Evolutionary conservation across 2,329 filamentous ascomycete species (phyloP).

Genomic region (Capronia americana): DNA sequence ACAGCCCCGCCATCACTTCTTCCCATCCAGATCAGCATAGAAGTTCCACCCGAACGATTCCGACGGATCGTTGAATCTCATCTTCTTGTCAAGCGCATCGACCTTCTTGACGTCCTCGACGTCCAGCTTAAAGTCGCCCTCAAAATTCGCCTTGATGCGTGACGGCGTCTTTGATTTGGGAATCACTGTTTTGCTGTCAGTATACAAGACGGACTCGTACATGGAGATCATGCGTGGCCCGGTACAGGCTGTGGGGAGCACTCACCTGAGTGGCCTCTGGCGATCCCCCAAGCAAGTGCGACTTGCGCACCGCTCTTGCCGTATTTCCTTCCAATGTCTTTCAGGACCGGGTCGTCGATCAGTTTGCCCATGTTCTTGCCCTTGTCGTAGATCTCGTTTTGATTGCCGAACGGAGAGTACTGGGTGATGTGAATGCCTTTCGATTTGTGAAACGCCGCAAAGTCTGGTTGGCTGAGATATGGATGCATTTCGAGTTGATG

Average conservation of each 20-base stretch:
- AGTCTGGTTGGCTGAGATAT: slow-evolving; percentile 59
- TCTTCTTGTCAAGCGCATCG: slow-evolving; percentile 62
- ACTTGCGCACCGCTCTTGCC: slow-evolving; percentile 59
- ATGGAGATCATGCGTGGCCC: background rate
- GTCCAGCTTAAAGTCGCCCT: slow-evolving; percentile 64
- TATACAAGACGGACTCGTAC: background rate
- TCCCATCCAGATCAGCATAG: slow-evolving; percentile 64
- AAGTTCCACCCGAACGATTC: slow-evolving; percentile 64
- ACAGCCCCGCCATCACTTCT: slow-evolving; percentile 11
- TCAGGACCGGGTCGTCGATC: slow-evolving; percentile 59
- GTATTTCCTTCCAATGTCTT: slow-evolving; percentile 60
- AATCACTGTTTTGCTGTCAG: slow-evolving; percentile 45
- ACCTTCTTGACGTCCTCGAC: slow-evolving; percentile 64
- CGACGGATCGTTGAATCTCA: slow-evolving; percentile 67
- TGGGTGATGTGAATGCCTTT: slow-evolving; percentile 62
- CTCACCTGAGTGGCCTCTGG: slow-evolving; percentile 53
- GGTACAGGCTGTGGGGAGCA: background rate
- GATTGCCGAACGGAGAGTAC: slow-evolving; percentile 63
- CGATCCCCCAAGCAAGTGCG: slow-evolving; percentile 62
- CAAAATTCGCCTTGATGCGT: slow-evolving; percentile 53
- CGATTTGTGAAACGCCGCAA: slow-evolving; percentile 56
- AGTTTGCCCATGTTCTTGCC: slow-evolving; percentile 55
- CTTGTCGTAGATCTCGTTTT: slow-evolving; percentile 57
- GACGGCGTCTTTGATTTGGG: slow-evolving; percentile 50
- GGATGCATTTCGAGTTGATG: slow-evolving; percentile 62